Evolutionary conservation across 805 yeast species (phyloP).

Genomic region (Metschnikowia continentalis): DNA sequence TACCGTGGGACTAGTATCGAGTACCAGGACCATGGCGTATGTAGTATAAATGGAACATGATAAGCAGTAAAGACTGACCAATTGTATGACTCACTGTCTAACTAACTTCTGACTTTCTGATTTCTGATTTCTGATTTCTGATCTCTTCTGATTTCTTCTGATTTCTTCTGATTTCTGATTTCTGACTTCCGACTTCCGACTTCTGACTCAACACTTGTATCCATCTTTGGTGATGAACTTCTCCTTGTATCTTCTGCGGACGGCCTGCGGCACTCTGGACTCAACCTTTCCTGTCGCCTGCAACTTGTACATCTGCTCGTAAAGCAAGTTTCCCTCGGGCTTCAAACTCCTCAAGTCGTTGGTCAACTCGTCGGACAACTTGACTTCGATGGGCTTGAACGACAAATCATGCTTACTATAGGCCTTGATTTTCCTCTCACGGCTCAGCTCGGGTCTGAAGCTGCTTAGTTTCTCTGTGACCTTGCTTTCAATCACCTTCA

Average conservation of each 20-base stretch:
- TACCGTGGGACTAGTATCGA: no score
- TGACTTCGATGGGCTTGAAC: slow-evolving; percentile 59
- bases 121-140: no score
- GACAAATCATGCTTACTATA: slow-evolving; percentile 37
- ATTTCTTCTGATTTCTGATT: no score
- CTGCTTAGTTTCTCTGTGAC: slow-evolving; percentile 27
- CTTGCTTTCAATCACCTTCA: slow-evolving; percentile 26
- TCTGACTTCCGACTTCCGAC: no score
- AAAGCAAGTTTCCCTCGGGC: slow-evolving; percentile 85
- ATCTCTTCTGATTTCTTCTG: no score
- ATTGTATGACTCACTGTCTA: no score
- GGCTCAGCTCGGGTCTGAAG: slow-evolving; percentile 23
- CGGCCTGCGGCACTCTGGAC: slow-evolving; percentile 67
- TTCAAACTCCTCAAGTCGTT: slow-evolving; percentile 78
- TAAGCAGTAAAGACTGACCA: no score
- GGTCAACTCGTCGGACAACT: slow-evolving; percentile 82
- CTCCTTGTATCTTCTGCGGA: slow-evolving; percentile 62
- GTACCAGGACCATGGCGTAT: no score
- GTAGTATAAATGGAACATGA: no score
- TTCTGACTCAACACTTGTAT: slow-evolving; percentile 43
- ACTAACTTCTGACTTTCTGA: no score
- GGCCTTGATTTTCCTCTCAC: slow-evolving; percentile 25
- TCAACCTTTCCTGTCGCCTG: slow-evolving; percentile 88
- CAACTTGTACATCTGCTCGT: slow-evolving; percentile 74
- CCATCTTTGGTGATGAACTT: slow-evolving; percentile 91